Evolutionary conservation across 257 asterid genomes (phyloP).

Genomic region (Scutellaria baicalensis): DNA sequence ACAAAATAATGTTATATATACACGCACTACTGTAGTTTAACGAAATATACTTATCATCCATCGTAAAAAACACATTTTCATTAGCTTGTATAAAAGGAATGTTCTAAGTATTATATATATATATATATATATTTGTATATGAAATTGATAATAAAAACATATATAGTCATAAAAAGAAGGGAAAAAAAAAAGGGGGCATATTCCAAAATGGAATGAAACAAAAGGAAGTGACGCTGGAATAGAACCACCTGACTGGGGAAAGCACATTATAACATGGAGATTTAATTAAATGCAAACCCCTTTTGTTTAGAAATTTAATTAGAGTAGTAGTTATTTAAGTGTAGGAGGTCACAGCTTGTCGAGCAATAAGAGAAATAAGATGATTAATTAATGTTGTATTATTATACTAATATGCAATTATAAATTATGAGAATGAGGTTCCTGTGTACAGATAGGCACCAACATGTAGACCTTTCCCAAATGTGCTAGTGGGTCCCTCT

Average conservation of each 20-base stretch:
- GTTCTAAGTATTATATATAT: too few species aligned
- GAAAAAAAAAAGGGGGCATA: background rate
- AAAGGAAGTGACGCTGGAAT: conserved; percentile 25
- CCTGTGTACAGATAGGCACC: conserved; percentile 36
- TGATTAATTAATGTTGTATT: conserved; percentile 25
- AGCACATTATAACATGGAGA: background rate
- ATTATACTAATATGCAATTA: conserved; percentile 19
- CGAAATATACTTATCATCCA: too few species aligned
- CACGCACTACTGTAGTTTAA: too few species aligned
- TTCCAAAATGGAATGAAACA: conserved; percentile 27
- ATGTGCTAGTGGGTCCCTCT: conserved; percentile 32
- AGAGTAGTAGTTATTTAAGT: background rate
- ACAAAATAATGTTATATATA: too few species aligned
- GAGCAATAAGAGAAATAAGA: conserved; percentile 48
- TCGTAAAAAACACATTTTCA: too few species aligned
- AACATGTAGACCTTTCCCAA: conserved; percentile 42
- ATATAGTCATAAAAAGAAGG: background rate
- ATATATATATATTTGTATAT: too few species aligned
- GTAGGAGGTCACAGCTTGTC: conserved; percentile 46
- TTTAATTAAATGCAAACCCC: background rate
- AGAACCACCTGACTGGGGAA: conserved; percentile 12
- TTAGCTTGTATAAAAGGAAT: too few species aligned
- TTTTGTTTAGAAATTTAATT: background rate
- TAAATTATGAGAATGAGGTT: conserved; percentile 19
- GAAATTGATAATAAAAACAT: too few species aligned